Evolutionary conservation across 495 filamentous ascomycete genomes (phyloP), one percentile per base, ranked within the genome.

Genomic region (Parachaetomium inaequale): DNA sequence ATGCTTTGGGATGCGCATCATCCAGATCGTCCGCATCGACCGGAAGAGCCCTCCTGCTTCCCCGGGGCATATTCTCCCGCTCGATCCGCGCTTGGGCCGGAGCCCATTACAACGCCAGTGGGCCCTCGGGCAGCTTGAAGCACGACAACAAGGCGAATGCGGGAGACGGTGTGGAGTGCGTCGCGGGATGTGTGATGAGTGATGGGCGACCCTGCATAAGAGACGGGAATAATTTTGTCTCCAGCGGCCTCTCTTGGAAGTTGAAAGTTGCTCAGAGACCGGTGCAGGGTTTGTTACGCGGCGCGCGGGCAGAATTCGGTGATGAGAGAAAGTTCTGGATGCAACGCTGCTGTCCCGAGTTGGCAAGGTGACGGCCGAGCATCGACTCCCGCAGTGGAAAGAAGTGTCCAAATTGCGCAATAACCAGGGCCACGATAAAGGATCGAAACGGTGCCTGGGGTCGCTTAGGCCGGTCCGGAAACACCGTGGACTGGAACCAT

Each of bases 11-110:
- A 55, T 47, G 52, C 52, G 49, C 58, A 61, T 65, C 58, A 54
- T 53, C 53, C 43, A 53, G 58, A 58, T 65, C 53, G 63, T 43
- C 50, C 57, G 38, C 50, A 55, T 50, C 57, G 45, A n/a, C 50
- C 62, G 62, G 63, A 65, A 61, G 26, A 21, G 8, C 40, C 51
- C 40, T 56, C 49, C 63, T 60, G 57, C 63, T 60, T 60, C 56
- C 63, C 51, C 63, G 58, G 19, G 21, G 28, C 58, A 42, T 51
- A 31, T 34, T 36, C 38, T 63, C 53, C 61, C 54, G 61, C 34
- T 34, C n/a, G 23, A 32, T 11, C 47, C 58, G n/a, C 47, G 26
- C 25, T 34, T 31, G n/a, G 10, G 47, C 12, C 45, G 21, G 56
- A 6, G 23, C 14, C 12, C 6, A 19, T 32, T 34, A 7, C 50